Evolutionary conservation across 2,329 filamentous ascomycete species (phyloP), one percentile per base, ranked within the genome.

Genomic region (Colletotrichum horii): DNA sequence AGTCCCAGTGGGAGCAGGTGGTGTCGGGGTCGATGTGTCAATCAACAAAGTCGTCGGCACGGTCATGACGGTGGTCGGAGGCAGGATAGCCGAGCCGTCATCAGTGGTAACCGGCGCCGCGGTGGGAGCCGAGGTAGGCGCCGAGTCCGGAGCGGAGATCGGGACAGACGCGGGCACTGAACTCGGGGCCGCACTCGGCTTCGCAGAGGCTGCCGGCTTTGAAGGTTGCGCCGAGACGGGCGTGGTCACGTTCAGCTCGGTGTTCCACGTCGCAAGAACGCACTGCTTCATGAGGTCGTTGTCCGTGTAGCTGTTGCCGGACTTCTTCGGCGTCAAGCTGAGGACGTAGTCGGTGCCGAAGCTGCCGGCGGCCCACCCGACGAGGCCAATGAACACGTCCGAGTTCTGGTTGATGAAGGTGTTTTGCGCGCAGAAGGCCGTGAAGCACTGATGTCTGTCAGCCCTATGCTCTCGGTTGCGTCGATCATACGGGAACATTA

Each of bases 371-470:
- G 82, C 86, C 87, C 88, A 88, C 67, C 80, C 86, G 12, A 88
- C 85, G 58, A 89, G 84, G 12, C 88, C 88, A 12, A 85, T 78
- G 76, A 87, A 87, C 26, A 88, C 87, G 68, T 89, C 88, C 2
- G 85, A 82, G 77, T 89, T 89, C 14, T 83, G 76, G 78, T 84
- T 84, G 79, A 89, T 87, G 74, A 87, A 85, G 32, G 83, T 79
- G 79, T 88, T 89, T 55, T 89, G 88, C 19, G 84, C 81, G 76
- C 87, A 88, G 78, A 89, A 89, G 15, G 79, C 81, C 3, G 81
- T 80, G 74, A 88, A 79, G 76, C 88, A 89, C 81, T 87, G 24
- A 3, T 9, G 2, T 43, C 11, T 3, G 12, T 43, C 8, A 68
- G n/a, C 67, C 79, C 72, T 79, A 52, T 76, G 65, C 34, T 9